Base-by-base conservation (phyloP, 1,139 yeast species). In the Saccharomycopsis crataegensis region DNA sequence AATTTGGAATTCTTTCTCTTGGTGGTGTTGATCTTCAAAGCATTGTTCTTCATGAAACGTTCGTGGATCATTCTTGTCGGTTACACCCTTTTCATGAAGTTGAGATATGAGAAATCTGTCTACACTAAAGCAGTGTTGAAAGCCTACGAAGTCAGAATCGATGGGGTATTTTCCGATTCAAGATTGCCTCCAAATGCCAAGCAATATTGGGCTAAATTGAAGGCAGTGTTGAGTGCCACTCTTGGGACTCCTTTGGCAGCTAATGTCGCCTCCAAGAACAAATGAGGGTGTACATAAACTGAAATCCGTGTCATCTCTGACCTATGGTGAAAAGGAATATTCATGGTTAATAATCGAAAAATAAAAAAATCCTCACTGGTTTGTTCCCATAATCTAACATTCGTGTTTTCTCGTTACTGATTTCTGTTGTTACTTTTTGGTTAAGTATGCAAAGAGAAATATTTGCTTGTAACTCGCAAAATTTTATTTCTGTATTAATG, bases 51-150 rank as follows among this genome's bases (percentile, higher is more conserved):
- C 72, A 76, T 82, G 66, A 74, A 71, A 62, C 80, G 82, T 62
- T 82, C 91, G 43, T 76, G 87, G 74, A 62, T 82, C 55, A 78
- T 83, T 16, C 74, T 86, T 47, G 60, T 77, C 32, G 68, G 79
- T 45, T 89, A 85, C 69, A 65, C 79, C 36, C 58, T 81, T 22
- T 91, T 91, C 70, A 75, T 89, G 67, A 87, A 87, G 70, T 70
- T 86, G 58, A 80, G 96, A 68, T 87, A 75, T 66, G 95, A 88
- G 66, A 83, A 80, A 62, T 85, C 94, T 8, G 74, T 80, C 46
- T 83, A 82, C 71, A 85, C 90, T 58, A 82, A 89, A 70, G 75
- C 80, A 60, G 83, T 81, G 49, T 75, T 90, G 65, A 82, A 85
- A 69, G 72, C 76, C 49, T 73, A 86, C 71, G 96, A 87, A 68